Percentiles rank a stretch among this genome's conserved stretches.
These are phyloP conservation scores for Hyaloperonospora arabidopsidis DNA, from an alignment of 352 stramenopile genomes.

Conservation along the genomic window DNA sequence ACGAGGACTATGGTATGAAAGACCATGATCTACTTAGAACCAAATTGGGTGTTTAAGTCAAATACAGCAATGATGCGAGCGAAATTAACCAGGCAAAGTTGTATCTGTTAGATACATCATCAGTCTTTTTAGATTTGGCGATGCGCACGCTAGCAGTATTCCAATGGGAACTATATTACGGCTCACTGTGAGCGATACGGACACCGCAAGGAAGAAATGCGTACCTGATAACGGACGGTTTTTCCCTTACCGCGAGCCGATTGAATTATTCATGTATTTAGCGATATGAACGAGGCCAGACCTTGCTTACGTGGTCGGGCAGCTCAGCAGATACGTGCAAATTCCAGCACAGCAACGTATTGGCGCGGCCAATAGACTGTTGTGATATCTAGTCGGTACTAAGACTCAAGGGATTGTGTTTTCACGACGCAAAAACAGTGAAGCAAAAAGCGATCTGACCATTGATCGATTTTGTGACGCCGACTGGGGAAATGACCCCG, in stretches of 20 bases:
- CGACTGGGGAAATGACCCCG: conserved; percentile 10
- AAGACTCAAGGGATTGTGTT: neutral
- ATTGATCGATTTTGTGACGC: conserved; percentile 11
- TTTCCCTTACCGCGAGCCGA: conserved; percentile 10
- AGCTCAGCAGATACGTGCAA: conserved; percentile 23
- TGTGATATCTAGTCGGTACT: conserved; percentile 2
- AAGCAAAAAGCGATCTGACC: neutral
- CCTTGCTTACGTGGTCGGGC: conserved; percentile 17
- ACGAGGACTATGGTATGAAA: conserved; percentile 19
- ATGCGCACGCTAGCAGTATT: conserved; percentile 9
- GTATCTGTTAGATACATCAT: conserved; percentile 3
- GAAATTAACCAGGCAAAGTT: neutral
- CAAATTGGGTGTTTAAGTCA: conserved; percentile 13
- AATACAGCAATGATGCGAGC: neutral
- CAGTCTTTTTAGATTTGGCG: conserved; percentile 6
- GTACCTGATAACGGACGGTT: neutral
- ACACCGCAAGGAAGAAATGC: conserved; percentile 2
- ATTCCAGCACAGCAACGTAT: conserved; percentile 8
- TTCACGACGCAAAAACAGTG: neutral
- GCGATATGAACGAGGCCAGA: conserved; percentile 20
- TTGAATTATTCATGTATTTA: conserved; percentile 27
- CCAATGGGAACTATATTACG: conserved; percentile 12
- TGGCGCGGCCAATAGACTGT: conserved; percentile 1
- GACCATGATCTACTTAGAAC: conserved; percentile 16
- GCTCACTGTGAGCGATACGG: conserved; percentile 1